Evolutionary conservation across 306 rosid species (phyloP).

Genomic region (Sindora glabra): DNA sequence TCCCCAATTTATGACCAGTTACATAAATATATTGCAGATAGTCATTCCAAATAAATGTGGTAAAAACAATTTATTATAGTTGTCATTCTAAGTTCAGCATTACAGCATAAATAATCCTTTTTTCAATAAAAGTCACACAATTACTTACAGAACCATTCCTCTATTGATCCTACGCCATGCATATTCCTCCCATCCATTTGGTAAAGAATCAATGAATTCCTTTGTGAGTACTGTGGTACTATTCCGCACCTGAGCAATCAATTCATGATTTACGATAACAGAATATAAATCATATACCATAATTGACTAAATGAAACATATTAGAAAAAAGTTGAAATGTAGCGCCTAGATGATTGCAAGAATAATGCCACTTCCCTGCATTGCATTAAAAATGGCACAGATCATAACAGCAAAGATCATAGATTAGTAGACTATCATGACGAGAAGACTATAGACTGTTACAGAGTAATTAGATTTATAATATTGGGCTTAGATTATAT

Average conservation of each 20-base stretch:
- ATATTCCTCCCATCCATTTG: constrained; percentile 97
- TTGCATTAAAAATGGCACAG: neutral
- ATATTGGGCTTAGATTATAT: no score
- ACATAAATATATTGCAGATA: no score
- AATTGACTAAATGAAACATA: neutral
- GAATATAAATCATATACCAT: constrained; percentile 30
- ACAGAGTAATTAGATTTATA: no score
- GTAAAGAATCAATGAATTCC: constrained; percentile 89
- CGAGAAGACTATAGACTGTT: no score
- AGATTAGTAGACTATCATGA: no score
- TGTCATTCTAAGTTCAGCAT: no score
- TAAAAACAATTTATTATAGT: no score
- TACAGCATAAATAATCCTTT: no score
- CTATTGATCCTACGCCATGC: constrained; percentile 98
- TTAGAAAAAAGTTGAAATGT: neutral
- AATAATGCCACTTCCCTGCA: neutral
- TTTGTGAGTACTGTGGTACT: constrained; percentile 88
- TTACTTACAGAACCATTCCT: constrained; percentile 54
- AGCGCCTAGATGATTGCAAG: neutral
- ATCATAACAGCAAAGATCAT: no score
- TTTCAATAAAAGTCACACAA: no score
- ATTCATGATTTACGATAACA: constrained; percentile 34
- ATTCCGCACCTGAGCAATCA: constrained; percentile 84
- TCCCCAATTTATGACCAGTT: no score
- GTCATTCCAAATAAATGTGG: no score